Conservation (phyloP, 371 early-diverging fungal genomes). For the Blakeslea trispora region DNA sequence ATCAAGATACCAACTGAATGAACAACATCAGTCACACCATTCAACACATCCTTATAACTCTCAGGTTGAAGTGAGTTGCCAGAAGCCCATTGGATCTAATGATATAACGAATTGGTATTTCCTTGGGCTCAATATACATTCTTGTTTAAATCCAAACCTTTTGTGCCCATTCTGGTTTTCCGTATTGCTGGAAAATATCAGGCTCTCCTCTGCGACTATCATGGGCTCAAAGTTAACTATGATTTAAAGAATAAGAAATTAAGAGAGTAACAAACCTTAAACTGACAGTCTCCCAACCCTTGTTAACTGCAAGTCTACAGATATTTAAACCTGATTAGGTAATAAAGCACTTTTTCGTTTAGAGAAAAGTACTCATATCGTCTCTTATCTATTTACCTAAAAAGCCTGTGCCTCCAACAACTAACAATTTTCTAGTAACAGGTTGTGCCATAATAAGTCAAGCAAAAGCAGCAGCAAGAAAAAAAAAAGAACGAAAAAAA, state of each 20-base stretch:
- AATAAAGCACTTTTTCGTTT: neutral
- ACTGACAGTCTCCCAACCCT: slow-evolving; percentile 78
- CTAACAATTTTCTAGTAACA: slow-evolving; percentile 57
- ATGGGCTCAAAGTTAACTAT: neutral
- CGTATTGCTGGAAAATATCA: slow-evolving; percentile 27
- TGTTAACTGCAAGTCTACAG: slow-evolving; percentile 63
- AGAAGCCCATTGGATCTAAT: slow-evolving; percentile 65
- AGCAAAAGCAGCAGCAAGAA: too few relatives aligned
- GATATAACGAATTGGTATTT: too few relatives aligned
- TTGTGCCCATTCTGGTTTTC: slow-evolving; percentile 45
- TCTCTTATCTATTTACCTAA: too few relatives aligned
- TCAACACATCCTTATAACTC: slow-evolving; percentile 54
- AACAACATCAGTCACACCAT: slow-evolving; percentile 66
- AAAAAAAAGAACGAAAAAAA: neutral
- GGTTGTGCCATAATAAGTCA: slow-evolving; percentile 41
- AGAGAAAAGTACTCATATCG: too few relatives aligned
- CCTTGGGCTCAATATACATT: too few relatives aligned
- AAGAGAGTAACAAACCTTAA: slow-evolving; percentile 68
- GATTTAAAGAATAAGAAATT: neutral
- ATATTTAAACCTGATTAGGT: slow-evolving; percentile 55
- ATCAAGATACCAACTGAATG: slow-evolving; percentile 74
- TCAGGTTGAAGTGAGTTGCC: slow-evolving; percentile 70
- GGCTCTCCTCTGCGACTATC: slow-evolving; percentile 58
- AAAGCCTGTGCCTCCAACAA: slow-evolving; percentile 76
- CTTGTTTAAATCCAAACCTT: too few relatives aligned